Evolutionary conservation across 495 filamentous ascomycete species (phyloP), one percentile per base, ranked within the genome.

Genomic region (Xylaria intraflava): DNA sequence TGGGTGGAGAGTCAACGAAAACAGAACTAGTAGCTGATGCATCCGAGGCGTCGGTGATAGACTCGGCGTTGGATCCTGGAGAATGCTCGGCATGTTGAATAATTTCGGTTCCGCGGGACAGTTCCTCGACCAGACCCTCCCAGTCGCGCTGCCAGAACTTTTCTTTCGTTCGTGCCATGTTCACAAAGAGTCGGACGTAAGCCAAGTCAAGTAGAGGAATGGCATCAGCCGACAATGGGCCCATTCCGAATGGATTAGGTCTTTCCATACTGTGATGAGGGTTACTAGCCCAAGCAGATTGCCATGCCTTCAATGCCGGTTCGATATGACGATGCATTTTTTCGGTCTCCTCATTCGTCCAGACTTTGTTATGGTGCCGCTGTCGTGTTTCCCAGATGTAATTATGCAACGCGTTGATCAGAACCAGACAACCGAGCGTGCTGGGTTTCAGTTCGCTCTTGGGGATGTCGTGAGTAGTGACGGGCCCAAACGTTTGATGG

Each of bases 351-450:
- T 88, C 83, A 24, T 86, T 80, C 14, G 90, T 95, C 92, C 92
- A 96, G 55, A 88, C 80, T 55, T 90, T 84, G 53, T 87, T 90
- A 62, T 90, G 84, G 61, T 96, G 92, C 31, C 90, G 76, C 67
- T 95, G 91, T 35, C 93, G 81, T 1, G 90, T 96, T 70, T 97
- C 92, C 93, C 93, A 97, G 40, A 97, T 96, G 68, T 96, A 96
- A 57, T 96, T 95, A 69, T 98, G 93, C 23, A 98, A 73, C 1
- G 93, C 92, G 67, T 95, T 94, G 65, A 98, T 97, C 47, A 98
- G 75, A 10, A 96, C 80, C 14, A 96, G 73, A 69, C 93, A 97
- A 19, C 93, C 93, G 62, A 96, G 95, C 6, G 91, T 93, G 69
- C 93, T 97, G 2, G 91, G 90, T 55, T 83, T 84, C 50, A 95